Evolutionary conservation across 2,329 filamentous ascomycete species (phyloP).

Genomic region (Phialophora chinensis): DNA sequence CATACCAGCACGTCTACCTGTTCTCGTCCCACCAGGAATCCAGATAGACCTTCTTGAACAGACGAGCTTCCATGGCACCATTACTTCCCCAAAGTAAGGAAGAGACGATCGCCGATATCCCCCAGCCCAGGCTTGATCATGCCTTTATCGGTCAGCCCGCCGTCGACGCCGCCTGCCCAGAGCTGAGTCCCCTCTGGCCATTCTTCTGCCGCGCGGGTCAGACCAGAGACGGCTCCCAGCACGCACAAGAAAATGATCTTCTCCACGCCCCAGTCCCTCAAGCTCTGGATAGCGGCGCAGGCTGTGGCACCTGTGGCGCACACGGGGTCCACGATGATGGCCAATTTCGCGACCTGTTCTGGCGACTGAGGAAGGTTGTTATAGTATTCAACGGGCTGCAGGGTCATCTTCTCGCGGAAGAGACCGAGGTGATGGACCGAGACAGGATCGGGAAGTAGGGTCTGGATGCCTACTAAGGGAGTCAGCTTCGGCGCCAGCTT

Average conservation of each 20-base stretch:
- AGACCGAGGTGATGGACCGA: slow-evolving; percentile 93
- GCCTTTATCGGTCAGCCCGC: slow-evolving; percentile 73
- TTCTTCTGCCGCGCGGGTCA: slow-evolving; percentile 72
- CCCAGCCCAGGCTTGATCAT: slow-evolving; percentile 92
- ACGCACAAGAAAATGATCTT: slow-evolving; percentile 77
- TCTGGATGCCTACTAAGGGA: slow-evolving; percentile 68
- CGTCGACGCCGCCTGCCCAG: slow-evolving; percentile 82
- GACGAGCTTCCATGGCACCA: not conserved
- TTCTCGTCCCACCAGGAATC: not conserved
- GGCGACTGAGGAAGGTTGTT: slow-evolving; percentile 77
- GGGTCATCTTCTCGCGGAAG: slow-evolving; percentile 85
- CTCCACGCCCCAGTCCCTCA: slow-evolving; percentile 90
- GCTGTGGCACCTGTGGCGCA: slow-evolving; percentile 93
- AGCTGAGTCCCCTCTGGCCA: slow-evolving; percentile 69
- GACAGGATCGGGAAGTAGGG: slow-evolving; percentile 77
- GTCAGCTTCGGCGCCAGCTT: slow-evolving; percentile 15
- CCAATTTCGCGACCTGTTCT: slow-evolving; percentile 60
- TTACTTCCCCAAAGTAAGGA: slow-evolving; percentile 84
- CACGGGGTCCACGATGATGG: slow-evolving; percentile 87
- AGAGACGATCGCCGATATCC: slow-evolving; percentile 88
- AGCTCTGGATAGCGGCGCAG: slow-evolving; percentile 84
- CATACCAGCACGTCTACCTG: slow-evolving; percentile 1
- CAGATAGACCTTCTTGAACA: not conserved
- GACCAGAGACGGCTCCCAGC: slow-evolving; percentile 73
- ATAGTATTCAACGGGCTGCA: slow-evolving; percentile 95